Evolutionary conservation across 164 flowering plant species (phyloP).

Genomic region (Paratinospora sagittata): DNA sequence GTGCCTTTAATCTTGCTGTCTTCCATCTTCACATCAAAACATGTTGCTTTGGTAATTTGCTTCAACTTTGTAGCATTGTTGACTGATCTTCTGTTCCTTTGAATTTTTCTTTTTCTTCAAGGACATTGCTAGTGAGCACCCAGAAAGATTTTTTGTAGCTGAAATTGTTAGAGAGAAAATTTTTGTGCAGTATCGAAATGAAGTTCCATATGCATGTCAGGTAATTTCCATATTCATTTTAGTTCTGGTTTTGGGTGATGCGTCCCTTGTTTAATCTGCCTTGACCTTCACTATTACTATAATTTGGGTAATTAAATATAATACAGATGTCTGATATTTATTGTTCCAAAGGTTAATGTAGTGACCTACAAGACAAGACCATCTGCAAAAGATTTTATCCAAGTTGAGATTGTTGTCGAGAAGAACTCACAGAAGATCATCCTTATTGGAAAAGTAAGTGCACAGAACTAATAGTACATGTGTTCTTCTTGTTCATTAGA

Average conservation of each 20-base stretch:
- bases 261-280: neutral
- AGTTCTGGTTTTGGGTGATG: neutral
- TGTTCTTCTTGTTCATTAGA: no score
- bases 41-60: neutral
- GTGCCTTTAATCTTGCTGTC: neutral
- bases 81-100: constrained; percentile 4
- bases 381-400: constrained; percentile 81
- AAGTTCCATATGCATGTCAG: constrained; percentile 98
- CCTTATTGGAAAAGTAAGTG: constrained; percentile 83
- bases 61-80: neutral
- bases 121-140: constrained; percentile 97
- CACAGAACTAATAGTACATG: neutral
- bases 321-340: neutral
- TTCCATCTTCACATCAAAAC: neutral
- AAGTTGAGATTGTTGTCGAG: constrained; percentile 90
- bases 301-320: neutral
- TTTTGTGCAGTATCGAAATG: constrained; percentile 85
- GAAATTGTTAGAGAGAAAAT: constrained; percentile 98
- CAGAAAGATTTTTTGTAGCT: constrained; percentile 92
- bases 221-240: constrained; percentile 33
- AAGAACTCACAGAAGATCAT: constrained; percentile 87
- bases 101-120: constrained; percentile 36
- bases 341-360: constrained; percentile 70
- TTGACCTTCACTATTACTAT: neutral
- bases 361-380: constrained; percentile 81